Percentiles rank a stretch among this genome's conserved stretches.
Conservation (phyloP, 169 alveolate genomes). For the Plasmodium billcollinsi region DNA sequence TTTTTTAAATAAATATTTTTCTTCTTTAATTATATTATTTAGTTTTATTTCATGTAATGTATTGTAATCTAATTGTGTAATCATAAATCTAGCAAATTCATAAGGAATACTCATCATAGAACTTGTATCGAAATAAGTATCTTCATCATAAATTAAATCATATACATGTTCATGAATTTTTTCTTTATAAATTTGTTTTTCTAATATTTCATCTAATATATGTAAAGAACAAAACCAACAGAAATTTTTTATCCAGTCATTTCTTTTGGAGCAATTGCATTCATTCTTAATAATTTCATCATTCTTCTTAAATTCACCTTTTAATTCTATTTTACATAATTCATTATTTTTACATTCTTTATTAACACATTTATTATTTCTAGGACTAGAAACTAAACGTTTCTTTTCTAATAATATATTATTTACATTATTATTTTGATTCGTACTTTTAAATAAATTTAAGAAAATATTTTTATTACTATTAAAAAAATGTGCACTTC, state of each 20-base stretch:
- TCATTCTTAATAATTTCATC: not conserved
- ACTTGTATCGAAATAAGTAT: conserved; percentile 67
- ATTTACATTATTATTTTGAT: conserved; percentile 25
- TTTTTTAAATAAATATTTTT: conserved; percentile 50
- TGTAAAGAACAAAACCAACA: conserved; percentile 74
- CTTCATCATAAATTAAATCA: conserved; percentile 67
- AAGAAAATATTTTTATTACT: conserved; percentile 46
- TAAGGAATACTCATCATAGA: conserved; percentile 70
- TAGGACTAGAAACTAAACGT: not conserved
- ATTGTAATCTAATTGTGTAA: conserved; percentile 29
- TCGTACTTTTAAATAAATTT: conserved; percentile 40
- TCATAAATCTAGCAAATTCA: conserved; percentile 69
- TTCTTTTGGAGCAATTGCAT: conserved; percentile 14
- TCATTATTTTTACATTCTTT: conserved; percentile 7
- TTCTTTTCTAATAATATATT: conserved; percentile 7
- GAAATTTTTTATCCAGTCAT: conserved; percentile 39
- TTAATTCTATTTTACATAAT: not conserved
- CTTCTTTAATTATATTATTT: conserved; percentile 67
- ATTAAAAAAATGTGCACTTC: conserved; percentile 65
- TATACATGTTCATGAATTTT: conserved; percentile 44
- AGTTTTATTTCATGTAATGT: conserved; percentile 31
- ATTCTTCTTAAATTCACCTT: not conserved
- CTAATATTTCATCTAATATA: conserved; percentile 69
- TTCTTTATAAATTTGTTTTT: conserved; percentile 65
- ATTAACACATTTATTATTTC: not conserved